These are phyloP conservation scores for Aspergillus conjunctus DNA, from an alignment of 495 filamentous ascomycete species.

Conservation along the genomic window DNA sequence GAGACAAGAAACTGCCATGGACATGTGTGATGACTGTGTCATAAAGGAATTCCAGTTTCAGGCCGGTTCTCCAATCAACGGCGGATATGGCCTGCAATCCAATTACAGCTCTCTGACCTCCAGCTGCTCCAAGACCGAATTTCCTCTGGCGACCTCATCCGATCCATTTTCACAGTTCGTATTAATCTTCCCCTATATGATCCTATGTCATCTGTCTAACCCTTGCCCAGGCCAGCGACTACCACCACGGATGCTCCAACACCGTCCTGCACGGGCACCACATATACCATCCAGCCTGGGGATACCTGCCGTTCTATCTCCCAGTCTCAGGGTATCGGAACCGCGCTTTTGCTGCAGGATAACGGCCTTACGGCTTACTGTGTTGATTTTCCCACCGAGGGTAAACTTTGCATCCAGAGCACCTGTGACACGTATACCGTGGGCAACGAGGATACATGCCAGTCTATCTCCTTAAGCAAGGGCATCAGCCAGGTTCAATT, in stretches of 20 bases:
- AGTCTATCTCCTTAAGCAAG: not conserved
- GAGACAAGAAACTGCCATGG: not conserved
- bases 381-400: constrained; percentile 3
- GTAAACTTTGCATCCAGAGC: constrained; percentile 9
- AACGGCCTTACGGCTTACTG: constrained; percentile 10
- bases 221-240: not conserved
- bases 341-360: constrained; percentile 12
- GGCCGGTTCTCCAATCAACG: not conserved
- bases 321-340: constrained; percentile 13
- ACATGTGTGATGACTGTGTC: not conserved
- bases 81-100: not conserved
- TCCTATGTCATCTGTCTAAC: not conserved
- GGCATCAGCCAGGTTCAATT: constrained; percentile 7
- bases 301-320: constrained; percentile 27
- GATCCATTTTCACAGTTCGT: constrained; percentile 2
- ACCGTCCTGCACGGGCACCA: constrained; percentile 7
- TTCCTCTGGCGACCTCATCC: constrained; percentile 8
- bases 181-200: not conserved
- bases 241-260: not conserved
- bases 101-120: constrained; percentile 5
- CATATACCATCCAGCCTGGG: constrained; percentile 13
- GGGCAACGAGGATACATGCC: constrained; percentile 7
- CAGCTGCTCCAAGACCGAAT: constrained; percentile 14
- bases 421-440: constrained; percentile 9
- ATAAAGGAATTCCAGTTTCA: not conserved